A percentile compares a stretch with the other conserved stretches of the same genome.
phyloP scores from a whole-genome alignment of 2,329 filamentous ascomycete genomes.

The Botrytis squamosa region DNA sequence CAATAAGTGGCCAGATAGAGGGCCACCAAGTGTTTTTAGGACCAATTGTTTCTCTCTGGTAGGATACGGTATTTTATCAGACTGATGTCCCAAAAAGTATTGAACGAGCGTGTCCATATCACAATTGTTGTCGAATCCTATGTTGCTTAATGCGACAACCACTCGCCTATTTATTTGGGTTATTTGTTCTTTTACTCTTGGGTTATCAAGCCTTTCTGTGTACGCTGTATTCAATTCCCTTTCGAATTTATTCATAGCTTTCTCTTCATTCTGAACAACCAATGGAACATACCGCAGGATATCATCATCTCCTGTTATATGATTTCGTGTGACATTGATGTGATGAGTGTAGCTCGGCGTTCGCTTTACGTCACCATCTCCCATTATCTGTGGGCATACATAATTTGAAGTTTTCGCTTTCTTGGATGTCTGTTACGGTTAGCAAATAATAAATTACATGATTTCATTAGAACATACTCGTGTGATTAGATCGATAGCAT shows the following conservation, averaged over 20 bases:
- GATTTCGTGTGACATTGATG: constrained; percentile 32
- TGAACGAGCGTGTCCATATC: constrained; percentile 26
- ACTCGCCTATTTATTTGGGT: constrained; percentile 27
- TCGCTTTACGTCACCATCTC: constrained; percentile 22
- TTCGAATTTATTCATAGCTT: constrained; percentile 24
- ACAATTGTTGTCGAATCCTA: constrained; percentile 23
- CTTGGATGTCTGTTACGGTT: constrained; percentile 24
- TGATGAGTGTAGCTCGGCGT: constrained; percentile 33
- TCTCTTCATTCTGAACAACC: constrained; percentile 21
- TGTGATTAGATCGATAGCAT: constrained; percentile 16
- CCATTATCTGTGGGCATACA: constrained; percentile 22
- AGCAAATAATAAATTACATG: constrained; percentile 6
- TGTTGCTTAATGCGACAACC: constrained; percentile 26
- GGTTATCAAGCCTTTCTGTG: constrained; percentile 16
- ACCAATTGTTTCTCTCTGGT: constrained; percentile 23
- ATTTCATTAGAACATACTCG: constrained; percentile 21
- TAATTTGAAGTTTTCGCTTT: constrained; percentile 24
- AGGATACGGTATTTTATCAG: constrained; percentile 18
- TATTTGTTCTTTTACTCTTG: constrained; percentile 27
- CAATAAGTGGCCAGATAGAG: constrained; percentile 2
- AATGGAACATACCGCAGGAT: constrained; percentile 34
- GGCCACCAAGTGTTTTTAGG: constrained; percentile 20
- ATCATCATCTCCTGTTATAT: constrained; percentile 33
- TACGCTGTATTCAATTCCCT: constrained; percentile 31
- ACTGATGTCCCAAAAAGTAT: constrained; percentile 26